Evolutionary conservation across 805 yeast species (phyloP).

Genomic region (Kodamaea laetipori): DNA sequence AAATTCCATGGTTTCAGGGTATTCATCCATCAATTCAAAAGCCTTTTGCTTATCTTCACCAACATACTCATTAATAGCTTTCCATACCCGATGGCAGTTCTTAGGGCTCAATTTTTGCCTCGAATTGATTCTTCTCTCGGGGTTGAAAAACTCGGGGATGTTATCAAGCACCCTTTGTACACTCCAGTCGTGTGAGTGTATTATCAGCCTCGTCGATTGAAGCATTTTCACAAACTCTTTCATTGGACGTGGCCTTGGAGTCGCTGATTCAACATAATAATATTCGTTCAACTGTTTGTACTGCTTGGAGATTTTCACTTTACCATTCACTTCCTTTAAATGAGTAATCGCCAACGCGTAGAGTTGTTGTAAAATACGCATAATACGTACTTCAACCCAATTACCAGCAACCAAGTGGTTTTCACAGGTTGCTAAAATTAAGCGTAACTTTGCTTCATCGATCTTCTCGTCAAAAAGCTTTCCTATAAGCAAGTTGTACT

Average conservation of each 20-base stretch:
- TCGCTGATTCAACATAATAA: conserved; percentile 29
- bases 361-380: conserved; percentile 25
- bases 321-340: conserved; percentile 18
- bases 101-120: conserved; percentile 25
- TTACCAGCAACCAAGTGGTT: conserved; percentile 33
- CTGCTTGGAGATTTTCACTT: conserved; percentile 15
- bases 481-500: conserved; percentile 7
- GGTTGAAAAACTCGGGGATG: conserved; percentile 33
- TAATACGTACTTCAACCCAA: conserved; percentile 28
- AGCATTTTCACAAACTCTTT: conserved; percentile 18
- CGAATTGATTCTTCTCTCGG: conserved; percentile 29
- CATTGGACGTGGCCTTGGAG: conserved; percentile 9
- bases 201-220: conserved; percentile 3
- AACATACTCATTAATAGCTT: conserved; percentile 20
- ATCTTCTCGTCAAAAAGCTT: conserved; percentile 21
- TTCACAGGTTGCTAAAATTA: conserved; percentile 29
- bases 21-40: conserved; percentile 34
- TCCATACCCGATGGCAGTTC: conserved; percentile 21
- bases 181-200: conserved; percentile 11
- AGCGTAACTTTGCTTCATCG: conserved; percentile 13
- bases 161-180: conserved; percentile 17
- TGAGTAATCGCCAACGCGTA: conserved; percentile 31
- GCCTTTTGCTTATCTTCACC: conserved; percentile 22
- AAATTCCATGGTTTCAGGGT: conserved; percentile 36
- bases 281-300: conserved; percentile 28